phyloP scores from a whole-genome alignment of 2,329 filamentous ascomycete genomes.

The Pseudogymnoascus sp. region DNA sequence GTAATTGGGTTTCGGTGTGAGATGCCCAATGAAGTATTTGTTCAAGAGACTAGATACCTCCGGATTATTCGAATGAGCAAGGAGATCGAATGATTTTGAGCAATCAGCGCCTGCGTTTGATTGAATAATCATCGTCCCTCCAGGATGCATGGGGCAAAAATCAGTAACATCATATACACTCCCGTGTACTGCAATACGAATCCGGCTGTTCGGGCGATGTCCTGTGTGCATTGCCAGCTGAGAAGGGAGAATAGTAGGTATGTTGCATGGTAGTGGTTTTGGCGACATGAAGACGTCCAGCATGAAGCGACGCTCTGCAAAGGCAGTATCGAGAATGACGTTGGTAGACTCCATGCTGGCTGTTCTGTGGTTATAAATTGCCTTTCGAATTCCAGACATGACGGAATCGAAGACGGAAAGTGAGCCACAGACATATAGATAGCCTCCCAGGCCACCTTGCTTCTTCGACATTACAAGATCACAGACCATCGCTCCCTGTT shows the following conservation, averaged over 20 bases:
- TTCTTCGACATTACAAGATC: slow-evolving; percentile 52
- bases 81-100: slow-evolving; percentile 44
- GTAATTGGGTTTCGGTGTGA: slow-evolving; percentile 44
- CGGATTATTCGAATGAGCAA: slow-evolving; percentile 48
- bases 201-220: slow-evolving; percentile 38
- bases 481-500: slow-evolving; percentile 44
- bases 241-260: slow-evolving; percentile 43
- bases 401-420: slow-evolving; percentile 46
- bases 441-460: slow-evolving; percentile 43
- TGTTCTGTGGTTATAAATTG: slow-evolving; percentile 46
- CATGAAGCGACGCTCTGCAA: slow-evolving; percentile 50
- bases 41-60: slow-evolving; percentile 46
- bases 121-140: slow-evolving; percentile 46
- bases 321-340: slow-evolving; percentile 43
- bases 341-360: slow-evolving; percentile 46
- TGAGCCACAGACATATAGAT: slow-evolving; percentile 44
- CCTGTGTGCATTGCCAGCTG: slow-evolving; percentile 45
- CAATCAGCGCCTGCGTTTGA: slow-evolving; percentile 50
- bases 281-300: slow-evolving; percentile 51
- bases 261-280: slow-evolving; percentile 43
- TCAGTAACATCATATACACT: slow-evolving; percentile 48
- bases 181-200: slow-evolving; percentile 48
- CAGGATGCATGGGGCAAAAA: slow-evolving; percentile 47
- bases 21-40: slow-evolving; percentile 47
- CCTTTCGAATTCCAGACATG: slow-evolving; percentile 48